Evolutionary conservation across 805 yeast genomes (phyloP).

Genomic region (Saccharomycopsis fermentans): DNA sequence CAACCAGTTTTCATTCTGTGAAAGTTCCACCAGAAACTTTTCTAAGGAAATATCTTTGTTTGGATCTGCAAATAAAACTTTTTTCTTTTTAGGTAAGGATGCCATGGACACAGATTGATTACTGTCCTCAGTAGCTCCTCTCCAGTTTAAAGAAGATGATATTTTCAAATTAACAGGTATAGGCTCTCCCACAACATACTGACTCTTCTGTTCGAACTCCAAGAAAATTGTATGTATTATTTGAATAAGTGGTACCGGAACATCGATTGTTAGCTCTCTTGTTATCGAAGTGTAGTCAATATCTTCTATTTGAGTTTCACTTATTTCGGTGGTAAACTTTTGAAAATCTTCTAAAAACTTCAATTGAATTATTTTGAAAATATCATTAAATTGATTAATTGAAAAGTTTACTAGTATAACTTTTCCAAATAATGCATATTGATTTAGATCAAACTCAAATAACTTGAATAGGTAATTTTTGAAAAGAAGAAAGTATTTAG

Average conservation of each 20-base stretch:
- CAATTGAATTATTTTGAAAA: constrained; percentile 6
- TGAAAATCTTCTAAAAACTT: constrained; percentile 11
- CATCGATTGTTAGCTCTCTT: constrained; percentile 37
- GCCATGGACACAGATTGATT: neutral
- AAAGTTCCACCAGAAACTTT: constrained; percentile 38
- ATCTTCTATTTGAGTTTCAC: neutral
- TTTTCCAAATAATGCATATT: constrained; percentile 23
- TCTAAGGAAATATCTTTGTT: constrained; percentile 18
- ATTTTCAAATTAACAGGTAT: constrained; percentile 37
- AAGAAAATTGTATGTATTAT: constrained; percentile 49
- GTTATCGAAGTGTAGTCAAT: constrained; percentile 11
- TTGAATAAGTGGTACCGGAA: constrained; percentile 51
- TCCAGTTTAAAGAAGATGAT: constrained; percentile 38
- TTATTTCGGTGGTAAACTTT: constrained; percentile 6
- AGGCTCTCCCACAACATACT: constrained; percentile 54
- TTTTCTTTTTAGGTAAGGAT: constrained; percentile 14
- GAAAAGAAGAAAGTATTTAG: constrained; percentile 23
- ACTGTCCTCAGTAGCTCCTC: constrained; percentile 14
- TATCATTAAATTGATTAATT: constrained; percentile 10
- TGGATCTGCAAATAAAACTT: constrained; percentile 18
- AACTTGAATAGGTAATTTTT: constrained; percentile 20
- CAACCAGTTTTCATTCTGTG: constrained; percentile 65
- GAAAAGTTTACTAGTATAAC: constrained; percentile 20
- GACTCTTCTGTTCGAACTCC: constrained; percentile 27
- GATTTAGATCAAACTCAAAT: constrained; percentile 26